Evolutionary conservation across 192 early-diverging fungal species (phyloP).

Genomic region (Coemansia umbellata): DNA sequence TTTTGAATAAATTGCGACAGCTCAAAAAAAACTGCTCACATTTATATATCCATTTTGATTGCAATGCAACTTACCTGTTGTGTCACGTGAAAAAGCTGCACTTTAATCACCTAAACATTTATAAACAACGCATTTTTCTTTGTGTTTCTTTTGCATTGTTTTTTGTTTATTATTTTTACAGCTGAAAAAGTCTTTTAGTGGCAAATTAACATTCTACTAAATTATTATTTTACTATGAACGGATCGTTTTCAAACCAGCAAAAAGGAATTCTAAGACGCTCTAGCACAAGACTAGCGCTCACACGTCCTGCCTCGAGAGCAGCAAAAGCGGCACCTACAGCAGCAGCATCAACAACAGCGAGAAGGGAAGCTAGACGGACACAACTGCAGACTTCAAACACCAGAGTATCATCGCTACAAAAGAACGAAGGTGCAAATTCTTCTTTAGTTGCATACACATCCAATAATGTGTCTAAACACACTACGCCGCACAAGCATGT

Average conservation of each 20-base stretch:
- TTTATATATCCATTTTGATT: too few relatives aligned
- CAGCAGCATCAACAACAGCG: not conserved
- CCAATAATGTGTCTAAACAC: too few relatives aligned
- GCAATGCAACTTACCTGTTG: too few relatives aligned
- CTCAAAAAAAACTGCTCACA: too few relatives aligned
- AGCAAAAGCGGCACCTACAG: not conserved
- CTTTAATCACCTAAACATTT: too few relatives aligned
- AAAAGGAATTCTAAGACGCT: not conserved
- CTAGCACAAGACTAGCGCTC: not conserved
- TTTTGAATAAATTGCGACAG: too few relatives aligned
- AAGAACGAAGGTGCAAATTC: not conserved
- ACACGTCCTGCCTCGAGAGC: slow-evolving; percentile 7
- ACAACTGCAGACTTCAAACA: not conserved
- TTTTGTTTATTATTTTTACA: not conserved
- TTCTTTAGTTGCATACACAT: not conserved
- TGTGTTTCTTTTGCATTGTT: not conserved
- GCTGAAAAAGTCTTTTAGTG: not conserved
- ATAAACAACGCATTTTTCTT: not conserved
- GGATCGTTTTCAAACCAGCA: not conserved
- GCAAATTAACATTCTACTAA: not conserved
- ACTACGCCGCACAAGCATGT: too few relatives aligned
- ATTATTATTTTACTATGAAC: not conserved
- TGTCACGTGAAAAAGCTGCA: too few relatives aligned
- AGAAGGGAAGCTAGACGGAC: not conserved
- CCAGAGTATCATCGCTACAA: not conserved